Base-by-base conservation (phyloP, 1,284 basidiomycete species). In the Termitomyces sp. region DNA sequence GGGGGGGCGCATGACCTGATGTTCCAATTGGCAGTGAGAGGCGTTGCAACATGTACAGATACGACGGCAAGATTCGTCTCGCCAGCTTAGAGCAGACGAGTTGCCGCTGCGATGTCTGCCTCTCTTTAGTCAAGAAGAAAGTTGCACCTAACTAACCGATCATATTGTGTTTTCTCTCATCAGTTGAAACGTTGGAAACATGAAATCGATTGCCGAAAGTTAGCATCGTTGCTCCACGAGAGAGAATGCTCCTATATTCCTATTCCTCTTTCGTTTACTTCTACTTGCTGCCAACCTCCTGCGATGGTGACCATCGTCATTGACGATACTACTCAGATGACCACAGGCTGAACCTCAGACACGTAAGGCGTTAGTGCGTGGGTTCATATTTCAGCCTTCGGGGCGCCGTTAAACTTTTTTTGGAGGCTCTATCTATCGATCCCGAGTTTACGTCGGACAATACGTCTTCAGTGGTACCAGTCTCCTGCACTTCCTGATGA, bases 371-470 rank as follows among this genome's bases (percentile, higher is more conserved):
- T 14, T 13, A n/a, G 35, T 24, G 11, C n/a, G 30, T 45, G 26
- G 42, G 16, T 30, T 6, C 1, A 16, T 1, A 24, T 45, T 28
- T 13, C 19, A 38, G 34, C 8, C n/a, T n/a, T n/a, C n/a, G n/a
- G n/a, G n/a, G n/a, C n/a, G n/a, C n/a, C n/a, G n/a, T n/a, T n/a
- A n/a, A n/a, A n/a, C n/a, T n/a, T n/a, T n/a, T n/a, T n/a, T n/a
- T n/a, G n/a, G n/a, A n/a, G 42, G 28, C 3, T 43, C 26, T 64
- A 19, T 58, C 51, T 16, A 63, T 63, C 24, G 60, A 65, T 57
- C 58, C 19, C 43, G n/a, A n/a, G n/a, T n/a, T n/a, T n/a, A n/a
- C n/a, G n/a, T n/a, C n/a, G n/a, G n/a, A n/a, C n/a, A n/a, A n/a
- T n/a, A n/a, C n/a, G n/a, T n/a, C n/a, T n/a, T 24, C 21, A 24